Evolutionary conservation across 495 filamentous ascomycete genomes (phyloP), one percentile per base, ranked within the genome.

Genomic region (Delitschia confertaspora): DNA sequence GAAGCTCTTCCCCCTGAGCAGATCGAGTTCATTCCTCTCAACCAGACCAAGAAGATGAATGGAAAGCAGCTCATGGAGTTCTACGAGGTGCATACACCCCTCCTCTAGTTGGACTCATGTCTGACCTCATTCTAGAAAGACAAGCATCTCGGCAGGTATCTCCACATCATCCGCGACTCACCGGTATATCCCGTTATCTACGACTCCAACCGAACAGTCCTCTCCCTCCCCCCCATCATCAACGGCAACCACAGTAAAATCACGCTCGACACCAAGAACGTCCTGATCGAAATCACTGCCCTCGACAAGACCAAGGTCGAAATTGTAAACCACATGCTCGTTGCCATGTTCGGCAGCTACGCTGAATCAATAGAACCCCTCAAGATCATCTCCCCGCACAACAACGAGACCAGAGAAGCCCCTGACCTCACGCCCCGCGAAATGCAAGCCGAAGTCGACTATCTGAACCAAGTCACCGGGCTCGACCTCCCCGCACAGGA

Each of bases 201-300:
- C 56, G 91, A 99, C 65, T 75, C 85, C 25, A 83, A 94, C 51
- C 70, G 78, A 24, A 82, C 75, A 22, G 85, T 96, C 34, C 93
- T 88, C 68, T 95, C 89, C 18, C 71, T 99, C 40, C 91, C 91
- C 0, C 91, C 91, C 14, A 95, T 96, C 59, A 99, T 99, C 72
- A 99, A 99, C 66, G 78, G 87, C 48, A 75, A 99, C 57, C 87
- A 85, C 65, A 94, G 88, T 41, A 99, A 96, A 69, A 96, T 99
- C 59, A 85, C 74, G 1, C 67, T 94, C 27, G 68, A 86, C 55
- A 95, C 88, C 34, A 84, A 70, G 53, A 95, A 96, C 62, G 73
- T 96, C 58, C 86, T 96, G 68, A 89, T 99, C 60, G 91, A 99
- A 60, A 84, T 93, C 53, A 99, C 91, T 16, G 91, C 87, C n/a